These are phyloP conservation scores for Nannizzia gypsea DNA, from an alignment of 2,329 filamentous ascomycete genomes.

Conservation along the genomic window DNA sequence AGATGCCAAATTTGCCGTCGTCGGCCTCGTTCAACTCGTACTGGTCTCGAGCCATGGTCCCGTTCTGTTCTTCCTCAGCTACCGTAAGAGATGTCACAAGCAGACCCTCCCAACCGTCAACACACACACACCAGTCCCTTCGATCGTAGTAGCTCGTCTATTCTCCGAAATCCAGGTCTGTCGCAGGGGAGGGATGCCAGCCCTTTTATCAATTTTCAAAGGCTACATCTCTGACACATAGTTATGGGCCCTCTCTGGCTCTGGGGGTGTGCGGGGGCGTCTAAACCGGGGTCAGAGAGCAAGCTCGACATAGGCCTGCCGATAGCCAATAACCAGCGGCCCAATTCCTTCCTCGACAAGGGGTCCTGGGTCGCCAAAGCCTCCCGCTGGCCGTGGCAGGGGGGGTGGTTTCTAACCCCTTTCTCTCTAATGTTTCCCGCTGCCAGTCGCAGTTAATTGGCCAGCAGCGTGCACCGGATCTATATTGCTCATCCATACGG, in stretches of 20 bases:
- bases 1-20: background rate
- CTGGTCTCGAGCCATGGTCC: background rate
- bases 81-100: background rate
- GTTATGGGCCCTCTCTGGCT: background rate
- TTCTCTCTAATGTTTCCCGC: background rate
- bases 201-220: background rate
- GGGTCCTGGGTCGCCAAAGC: background rate
- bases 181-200: background rate
- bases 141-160: background rate
- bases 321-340: background rate
- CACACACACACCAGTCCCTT: background rate
- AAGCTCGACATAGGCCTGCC: background rate
- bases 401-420: no score
- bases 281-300: background rate
- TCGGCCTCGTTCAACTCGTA: background rate
- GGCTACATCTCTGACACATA: background rate
- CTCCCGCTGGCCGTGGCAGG: background rate
- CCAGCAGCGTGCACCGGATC: no score
- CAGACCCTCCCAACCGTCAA: background rate
- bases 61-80: background rate
- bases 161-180: background rate
- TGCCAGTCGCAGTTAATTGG: background rate
- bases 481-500: no score
- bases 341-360: background rate
- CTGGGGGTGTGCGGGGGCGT: background rate